Conservation (phyloP, 202 grass and related monocot genomes). For the Dendrocalamus latiflorus region DNA sequence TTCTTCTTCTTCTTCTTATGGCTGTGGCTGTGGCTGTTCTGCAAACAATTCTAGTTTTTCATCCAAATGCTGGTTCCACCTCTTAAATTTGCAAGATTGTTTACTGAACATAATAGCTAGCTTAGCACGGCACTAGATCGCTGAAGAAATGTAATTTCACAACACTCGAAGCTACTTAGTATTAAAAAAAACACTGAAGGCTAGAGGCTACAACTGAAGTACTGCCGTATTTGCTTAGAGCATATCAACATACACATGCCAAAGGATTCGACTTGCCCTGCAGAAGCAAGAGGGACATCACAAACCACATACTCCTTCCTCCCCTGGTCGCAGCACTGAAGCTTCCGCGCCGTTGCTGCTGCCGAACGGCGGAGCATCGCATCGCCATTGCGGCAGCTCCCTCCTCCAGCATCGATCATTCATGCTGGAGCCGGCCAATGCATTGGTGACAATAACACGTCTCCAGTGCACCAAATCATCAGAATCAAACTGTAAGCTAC, state of each 20-base stretch:
- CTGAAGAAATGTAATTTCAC: not conserved
- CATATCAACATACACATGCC: not conserved
- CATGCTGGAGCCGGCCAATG: not conserved
- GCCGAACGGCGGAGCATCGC: not conserved
- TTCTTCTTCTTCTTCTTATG: too few species aligned
- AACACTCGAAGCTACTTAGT: too few species aligned
- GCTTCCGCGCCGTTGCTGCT: not conserved
- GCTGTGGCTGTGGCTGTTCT: not conserved
- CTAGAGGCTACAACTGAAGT: not conserved
- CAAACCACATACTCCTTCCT: not conserved
- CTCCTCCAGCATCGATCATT: not conserved
- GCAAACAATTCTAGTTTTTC: not conserved
- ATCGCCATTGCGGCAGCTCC: not conserved
- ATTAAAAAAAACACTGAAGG: too few species aligned
- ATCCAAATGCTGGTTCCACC: not conserved
- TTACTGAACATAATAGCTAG: not conserved
- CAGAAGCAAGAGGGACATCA: not conserved
- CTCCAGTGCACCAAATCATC: not conserved
- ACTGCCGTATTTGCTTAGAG: not conserved
- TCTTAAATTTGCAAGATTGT: not conserved
- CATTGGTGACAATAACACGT: not conserved
- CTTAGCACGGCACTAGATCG: not conserved
- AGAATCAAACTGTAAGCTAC: not conserved
- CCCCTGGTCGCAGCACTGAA: not conserved
- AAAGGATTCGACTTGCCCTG: slow-evolving; percentile 45